Conservation (phyloP, 2,329 filamentous ascomycete species). For the Fusarium anguioides region DNA sequence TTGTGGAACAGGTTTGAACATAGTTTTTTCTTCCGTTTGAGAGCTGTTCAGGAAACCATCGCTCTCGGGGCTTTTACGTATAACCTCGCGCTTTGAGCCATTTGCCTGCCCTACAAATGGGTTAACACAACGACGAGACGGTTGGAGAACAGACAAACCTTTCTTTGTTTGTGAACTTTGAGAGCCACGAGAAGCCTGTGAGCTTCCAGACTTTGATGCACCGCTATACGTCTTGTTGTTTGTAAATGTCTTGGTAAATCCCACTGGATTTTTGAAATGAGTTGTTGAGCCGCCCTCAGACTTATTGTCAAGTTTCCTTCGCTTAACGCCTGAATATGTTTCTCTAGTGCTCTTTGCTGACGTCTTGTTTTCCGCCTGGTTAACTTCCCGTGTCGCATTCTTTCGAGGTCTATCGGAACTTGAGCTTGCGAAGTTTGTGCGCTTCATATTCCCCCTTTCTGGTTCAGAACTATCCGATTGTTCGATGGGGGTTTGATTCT, state of each 20-base stretch:
- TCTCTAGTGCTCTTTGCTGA: neutral
- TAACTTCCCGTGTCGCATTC: slow-evolving; percentile 4
- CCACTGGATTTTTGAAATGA: slow-evolving; percentile 39
- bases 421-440: slow-evolving; percentile 47
- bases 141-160: slow-evolving; percentile 22
- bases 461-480: slow-evolving; percentile 44
- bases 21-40: slow-evolving; percentile 9
- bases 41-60: slow-evolving; percentile 8
- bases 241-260: slow-evolving; percentile 37
- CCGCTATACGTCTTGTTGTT: slow-evolving; percentile 43
- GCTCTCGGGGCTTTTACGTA: neutral
- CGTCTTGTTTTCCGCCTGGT: neutral
- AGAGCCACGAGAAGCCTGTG: slow-evolving; percentile 38
- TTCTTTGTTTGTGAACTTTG: slow-evolving; percentile 39
- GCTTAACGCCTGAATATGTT: slow-evolving; percentile 22
- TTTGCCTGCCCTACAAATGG: slow-evolving; percentile 3
- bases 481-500: neutral
- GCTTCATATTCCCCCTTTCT: slow-evolving; percentile 49
- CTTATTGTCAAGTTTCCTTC: slow-evolving; percentile 18
- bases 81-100: neutral
- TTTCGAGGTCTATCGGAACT: slow-evolving; percentile 2
- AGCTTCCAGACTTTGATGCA: slow-evolving; percentile 30
- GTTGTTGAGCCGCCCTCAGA: slow-evolving; percentile 31
- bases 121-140: slow-evolving; percentile 1
- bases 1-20: slow-evolving; percentile 17